Conservation (phyloP, 2,329 filamentous ascomycete genomes). For the Colletotrichum karsti region DNA sequence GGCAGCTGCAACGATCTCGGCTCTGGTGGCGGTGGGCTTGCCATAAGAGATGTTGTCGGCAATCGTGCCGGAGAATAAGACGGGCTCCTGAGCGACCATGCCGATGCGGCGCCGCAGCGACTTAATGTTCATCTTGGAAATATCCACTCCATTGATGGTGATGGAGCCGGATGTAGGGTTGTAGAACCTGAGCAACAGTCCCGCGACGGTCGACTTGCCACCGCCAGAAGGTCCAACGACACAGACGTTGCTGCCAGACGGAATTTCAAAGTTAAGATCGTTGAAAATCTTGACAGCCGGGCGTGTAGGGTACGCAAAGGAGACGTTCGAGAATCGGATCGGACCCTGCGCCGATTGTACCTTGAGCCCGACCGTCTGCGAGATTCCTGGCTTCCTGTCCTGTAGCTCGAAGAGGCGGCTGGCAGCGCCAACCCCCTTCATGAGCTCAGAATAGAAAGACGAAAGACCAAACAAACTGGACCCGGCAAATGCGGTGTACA, state of each 20-base stretch:
- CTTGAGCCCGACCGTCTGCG: conserved; percentile 81
- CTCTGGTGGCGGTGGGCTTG: conserved; percentile 77
- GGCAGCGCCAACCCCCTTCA: conserved; percentile 99
- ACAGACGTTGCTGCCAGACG: conserved; percentile 92
- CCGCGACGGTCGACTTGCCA: conserved; percentile 94
- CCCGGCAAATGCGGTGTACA: conserved; percentile 91
- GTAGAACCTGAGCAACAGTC: conserved; percentile 92
- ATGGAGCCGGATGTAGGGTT: conserved; percentile 81
- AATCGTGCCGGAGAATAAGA: conserved; percentile 86
- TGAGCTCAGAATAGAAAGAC: conserved; percentile 96
- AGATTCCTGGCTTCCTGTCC: conserved; percentile 86
- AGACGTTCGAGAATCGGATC: conserved; percentile 87
- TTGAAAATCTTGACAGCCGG: conserved; percentile 93
- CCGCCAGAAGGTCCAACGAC: conserved; percentile 96
- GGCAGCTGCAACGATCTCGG: conserved; percentile 87
- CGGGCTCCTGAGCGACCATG: conserved; percentile 94
- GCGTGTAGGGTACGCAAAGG: conserved; percentile 92
- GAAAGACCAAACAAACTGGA: conserved; percentile 94
- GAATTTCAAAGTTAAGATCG: conserved; percentile 87
- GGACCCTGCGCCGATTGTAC: conserved; percentile 87
- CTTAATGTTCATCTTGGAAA: conserved; percentile 90
- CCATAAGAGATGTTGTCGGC: conserved; percentile 94
- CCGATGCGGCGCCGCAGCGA: conserved; percentile 92
- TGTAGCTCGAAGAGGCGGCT: conserved; percentile 95
- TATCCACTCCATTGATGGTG: conserved; percentile 84